Evolutionary conservation across 2,329 filamentous ascomycete genomes (phyloP), one percentile per base, ranked within the genome.

Genomic region (Aspergillus melleus): DNA sequence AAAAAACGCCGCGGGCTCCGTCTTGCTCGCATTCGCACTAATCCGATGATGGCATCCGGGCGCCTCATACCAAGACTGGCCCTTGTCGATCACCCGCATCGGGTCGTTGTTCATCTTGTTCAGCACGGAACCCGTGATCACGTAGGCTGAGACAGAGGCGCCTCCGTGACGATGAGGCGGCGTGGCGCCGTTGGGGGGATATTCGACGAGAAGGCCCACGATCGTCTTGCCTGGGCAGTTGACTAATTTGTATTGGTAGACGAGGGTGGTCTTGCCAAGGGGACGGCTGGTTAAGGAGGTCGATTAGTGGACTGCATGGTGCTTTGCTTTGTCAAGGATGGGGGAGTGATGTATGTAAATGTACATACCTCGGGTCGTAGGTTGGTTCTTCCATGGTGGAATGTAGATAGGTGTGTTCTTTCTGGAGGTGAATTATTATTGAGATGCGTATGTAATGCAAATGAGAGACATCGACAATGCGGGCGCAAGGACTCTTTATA

Each of bases 21-120:
- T 77, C 3, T 68, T 61, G 57, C 79, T 81, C 1, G 70, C 70
- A 62, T 83, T 83, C 19, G 79, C 75, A 19, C 77, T 78, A 11
- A 82, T 75, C 5, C 74, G 76, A 56, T 83, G 80, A 49, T 82
- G 78, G n/a, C 81, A 84, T 0, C 80, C 79, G 0, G 81, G 80
- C 2, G 74, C 70, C 65, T 84, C 80, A 22, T 73, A 74, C 65
- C 78, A 82, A 9, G 68, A 76, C 10, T 78, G 76, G 0, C 79
- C 80, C 0, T 70, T 60, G 1, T 66, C 24, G 53, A 79, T 73
- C 1, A 77, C 65, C 49, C 72, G 67, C 26, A 80, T 77, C 1
- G 76, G 75, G 4, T 79, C 75, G 9, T 79, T 66, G 42, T 84
- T 83, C 81, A 84, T 84, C 22, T 80, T 79, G 57, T 80, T 83